Evolutionary conservation across 1,284 basidiomycete genomes (phyloP).

Genomic region (Fomes fomentarius): DNA sequence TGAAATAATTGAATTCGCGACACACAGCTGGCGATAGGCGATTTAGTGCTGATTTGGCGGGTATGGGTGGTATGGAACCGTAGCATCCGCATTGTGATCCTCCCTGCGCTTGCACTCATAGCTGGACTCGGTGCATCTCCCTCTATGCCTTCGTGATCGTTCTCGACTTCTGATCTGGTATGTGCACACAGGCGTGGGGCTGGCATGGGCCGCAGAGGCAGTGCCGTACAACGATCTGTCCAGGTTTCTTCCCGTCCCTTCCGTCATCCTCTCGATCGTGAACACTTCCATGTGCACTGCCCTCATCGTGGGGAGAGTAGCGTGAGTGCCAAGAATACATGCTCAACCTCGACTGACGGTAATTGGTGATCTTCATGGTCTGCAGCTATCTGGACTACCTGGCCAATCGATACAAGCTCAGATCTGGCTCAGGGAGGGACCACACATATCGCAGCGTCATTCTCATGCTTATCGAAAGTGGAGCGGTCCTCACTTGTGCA

Average conservation of each 20-base stretch:
- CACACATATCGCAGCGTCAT: conserved; percentile 6
- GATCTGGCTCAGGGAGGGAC: conserved; percentile 1
- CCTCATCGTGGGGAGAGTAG: conserved; percentile 10
- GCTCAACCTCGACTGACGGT: background rate
- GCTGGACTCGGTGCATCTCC: conserved; percentile 2
- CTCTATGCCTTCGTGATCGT: background rate
- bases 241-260: conserved; percentile 10
- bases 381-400: conserved; percentile 11
- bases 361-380: no score
- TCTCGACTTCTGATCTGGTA: no score
- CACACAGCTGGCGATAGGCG: conserved; percentile 5
- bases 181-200: background rate
- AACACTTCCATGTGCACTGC: conserved; percentile 10
- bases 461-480: conserved; percentile 11
- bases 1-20: background rate
- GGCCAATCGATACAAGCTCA: conserved; percentile 8
- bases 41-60: conserved; percentile 10
- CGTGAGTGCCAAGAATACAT: background rate
- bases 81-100: background rate
- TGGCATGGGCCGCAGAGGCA: conserved; percentile 1
- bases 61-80: conserved; percentile 15
- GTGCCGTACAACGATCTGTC: conserved; percentile 3
- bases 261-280: conserved; percentile 1
- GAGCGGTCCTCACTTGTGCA: conserved; percentile 8
- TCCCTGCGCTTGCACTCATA: background rate